Conservation (phyloP, 352 stramenopile species). For the Phytophthora pini region DNA sequence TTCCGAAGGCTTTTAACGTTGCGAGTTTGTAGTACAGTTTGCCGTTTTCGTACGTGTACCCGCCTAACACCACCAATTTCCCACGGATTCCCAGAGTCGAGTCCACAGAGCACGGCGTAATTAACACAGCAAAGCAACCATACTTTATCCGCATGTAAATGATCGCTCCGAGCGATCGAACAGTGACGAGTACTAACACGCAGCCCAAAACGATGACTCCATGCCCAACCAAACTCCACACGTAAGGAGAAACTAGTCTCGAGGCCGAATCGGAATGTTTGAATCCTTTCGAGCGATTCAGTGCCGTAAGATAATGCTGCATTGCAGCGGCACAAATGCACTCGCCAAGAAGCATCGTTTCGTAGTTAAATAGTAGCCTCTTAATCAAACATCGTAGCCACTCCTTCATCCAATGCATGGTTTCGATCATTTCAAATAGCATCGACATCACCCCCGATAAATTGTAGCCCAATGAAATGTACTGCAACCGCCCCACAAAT, state of each 20-base stretch:
- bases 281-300: conserved; percentile 33
- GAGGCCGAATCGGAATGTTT: conserved; percentile 12
- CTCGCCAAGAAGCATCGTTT: conserved; percentile 43
- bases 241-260: conserved; percentile 28
- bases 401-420: conserved; percentile 30
- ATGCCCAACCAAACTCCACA: conserved; percentile 42
- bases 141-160: conserved; percentile 22
- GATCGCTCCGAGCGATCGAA: conserved; percentile 32
- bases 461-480: conserved; percentile 49
- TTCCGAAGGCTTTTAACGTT: conserved; percentile 36
- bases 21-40: conserved; percentile 31
- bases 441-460: conserved; percentile 42
- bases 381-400: conserved; percentile 23
- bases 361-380: conserved; percentile 42
- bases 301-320: conserved; percentile 34
- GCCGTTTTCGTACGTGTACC: conserved; percentile 27
- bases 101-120: conserved; percentile 31
- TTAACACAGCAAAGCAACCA: conserved; percentile 23
- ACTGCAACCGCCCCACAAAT: conserved; percentile 30
- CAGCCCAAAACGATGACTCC: conserved; percentile 32
- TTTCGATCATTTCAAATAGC: conserved; percentile 46
- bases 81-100: conserved; percentile 19
- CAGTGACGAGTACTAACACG: conserved; percentile 25
- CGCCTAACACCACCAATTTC: conserved; percentile 30
- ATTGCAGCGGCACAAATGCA: conserved; percentile 30